These are phyloP conservation scores for Rhodotorula sp. DNA, from an alignment of 1,284 basidiomycete genomes.

Conservation along the genomic window DNA sequence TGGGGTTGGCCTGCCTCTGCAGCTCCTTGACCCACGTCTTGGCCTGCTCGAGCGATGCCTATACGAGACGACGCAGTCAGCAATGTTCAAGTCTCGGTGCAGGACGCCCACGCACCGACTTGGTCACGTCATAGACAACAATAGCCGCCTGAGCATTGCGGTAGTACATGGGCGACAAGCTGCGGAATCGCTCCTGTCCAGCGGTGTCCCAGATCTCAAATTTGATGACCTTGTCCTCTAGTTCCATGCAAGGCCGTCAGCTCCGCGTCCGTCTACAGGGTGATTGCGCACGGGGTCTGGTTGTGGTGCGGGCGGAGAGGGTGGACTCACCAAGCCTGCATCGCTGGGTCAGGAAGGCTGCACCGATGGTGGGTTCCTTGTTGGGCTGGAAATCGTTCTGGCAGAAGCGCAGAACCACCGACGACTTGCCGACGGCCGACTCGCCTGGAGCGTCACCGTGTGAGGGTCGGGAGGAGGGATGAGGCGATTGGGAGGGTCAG, in stretches of 20 bases:
- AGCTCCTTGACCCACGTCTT: constrained; percentile 99
- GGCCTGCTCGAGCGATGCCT: constrained; percentile 91
- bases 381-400: constrained; percentile 92
- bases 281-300: background rate
- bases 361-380: constrained; percentile 93
- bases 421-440: constrained; percentile 99
- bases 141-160: constrained; percentile 94
- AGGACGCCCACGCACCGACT: constrained; percentile 54
- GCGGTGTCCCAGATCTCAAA: constrained; percentile 98
- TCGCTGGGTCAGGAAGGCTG: constrained; percentile 59
- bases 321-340: constrained; percentile 36
- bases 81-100: background rate
- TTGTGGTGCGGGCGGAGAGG: background rate
- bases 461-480: background rate
- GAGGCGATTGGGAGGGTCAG: background rate
- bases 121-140: constrained; percentile 96
- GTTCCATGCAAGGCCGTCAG: background rate
- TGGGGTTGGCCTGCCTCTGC: constrained; percentile 97
- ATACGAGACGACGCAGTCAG: background rate
- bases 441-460: constrained; percentile 59
- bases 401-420: constrained; percentile 95
- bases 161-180: constrained; percentile 87
- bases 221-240: constrained; percentile 81
- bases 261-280: background rate
- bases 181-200: constrained; percentile 92